Base-by-base conservation (phyloP, 345 rosid species). In the Eucalyptus regnans region DNA sequence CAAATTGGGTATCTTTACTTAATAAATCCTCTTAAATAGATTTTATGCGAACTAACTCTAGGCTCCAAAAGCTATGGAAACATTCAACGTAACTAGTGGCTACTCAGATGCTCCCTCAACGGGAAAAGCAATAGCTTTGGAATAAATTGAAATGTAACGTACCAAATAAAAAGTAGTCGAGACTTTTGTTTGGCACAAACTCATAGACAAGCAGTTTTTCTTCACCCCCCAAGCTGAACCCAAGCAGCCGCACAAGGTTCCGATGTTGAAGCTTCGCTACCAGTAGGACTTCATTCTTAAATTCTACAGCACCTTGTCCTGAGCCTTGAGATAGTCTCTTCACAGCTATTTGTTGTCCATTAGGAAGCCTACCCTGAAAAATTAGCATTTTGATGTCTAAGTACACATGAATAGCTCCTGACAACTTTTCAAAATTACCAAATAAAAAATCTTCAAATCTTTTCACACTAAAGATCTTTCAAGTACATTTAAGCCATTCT, bases 201-300 rank as follows among this genome's bases (percentile, higher is more conserved):
- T 96, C 96, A 37, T 95, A 95, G 9, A 95, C 90, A 58, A 95
- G 18, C 89, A 95, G 86, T 71, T 92, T 93, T 71, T 96, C 97
- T 50, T 92, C 96, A 71, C 92, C 91, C 87, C 94, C 92, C 85
- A 92, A 86, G 87, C 97, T 95, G 87, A 95, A 95, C 4, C 98
- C 97, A 1, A 94, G 88, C 66, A 95, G 89, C 49, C 89, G 94
- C 66, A 95, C 97, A 46, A 96, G 92, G 86, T 95, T 95, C 46
- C 93, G 87, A 89, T 96, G 97, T 86, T 96, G 97, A 46, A 96
- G 92, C 88, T 92, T 93, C 1, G 95, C 90, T 31, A 96, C 93
- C 31, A 95, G 87, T 9, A 90, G 44, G 22, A 95, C 94, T 87
- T 96, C 97, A 20, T 94, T 96, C 89, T 89, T 91, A 54, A 96